phyloP scores from a whole-genome alignment of 768 basidiomycete species.

The Trametes sanguinea region DNA sequence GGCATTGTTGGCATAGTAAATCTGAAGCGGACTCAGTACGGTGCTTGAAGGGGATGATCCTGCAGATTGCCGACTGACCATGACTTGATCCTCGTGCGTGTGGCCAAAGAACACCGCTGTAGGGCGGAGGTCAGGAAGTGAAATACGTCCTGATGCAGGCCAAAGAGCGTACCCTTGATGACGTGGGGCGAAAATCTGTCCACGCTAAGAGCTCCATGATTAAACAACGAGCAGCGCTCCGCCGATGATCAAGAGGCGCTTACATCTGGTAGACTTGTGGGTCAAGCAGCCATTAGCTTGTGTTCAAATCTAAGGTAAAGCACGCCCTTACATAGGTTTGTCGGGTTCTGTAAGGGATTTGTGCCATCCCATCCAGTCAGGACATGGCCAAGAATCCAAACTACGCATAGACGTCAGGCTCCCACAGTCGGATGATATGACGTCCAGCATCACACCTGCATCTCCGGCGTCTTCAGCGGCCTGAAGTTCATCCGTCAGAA shows the following conservation, averaged over 20 bases:
- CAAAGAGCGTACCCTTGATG: conserved; percentile 59
- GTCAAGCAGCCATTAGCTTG: no score
- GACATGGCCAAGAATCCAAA: conserved; percentile 59
- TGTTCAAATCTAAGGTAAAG: not conserved
- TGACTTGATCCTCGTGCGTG: conserved; percentile 72
- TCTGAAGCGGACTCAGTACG: conserved; percentile 39
- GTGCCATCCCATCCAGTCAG: conserved; percentile 70
- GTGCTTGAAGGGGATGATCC: not conserved
- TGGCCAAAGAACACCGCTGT: conserved; percentile 79
- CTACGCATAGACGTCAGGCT: conserved; percentile 29
- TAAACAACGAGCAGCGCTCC: not conserved
- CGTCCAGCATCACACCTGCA: conserved; percentile 47
- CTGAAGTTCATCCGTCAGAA: conserved; percentile 77
- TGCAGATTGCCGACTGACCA: conserved; percentile 38
- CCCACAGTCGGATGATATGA: not conserved
- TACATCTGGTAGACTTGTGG: conserved; percentile 52
- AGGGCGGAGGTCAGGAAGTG: conserved; percentile 9
- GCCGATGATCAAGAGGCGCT: conserved; percentile 11
- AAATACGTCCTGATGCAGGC: not conserved
- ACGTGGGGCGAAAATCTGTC: conserved; percentile 81
- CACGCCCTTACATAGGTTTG: conserved; percentile 59
- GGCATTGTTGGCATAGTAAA: conserved; percentile 73
- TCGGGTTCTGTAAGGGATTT: conserved; percentile 63
- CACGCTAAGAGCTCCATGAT: conserved; percentile 43
- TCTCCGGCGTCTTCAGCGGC: conserved; percentile 77